These are phyloP conservation scores for Phialophora chinensis DNA, from an alignment of 2,329 filamentous ascomycete genomes.

Conservation along the genomic window DNA sequence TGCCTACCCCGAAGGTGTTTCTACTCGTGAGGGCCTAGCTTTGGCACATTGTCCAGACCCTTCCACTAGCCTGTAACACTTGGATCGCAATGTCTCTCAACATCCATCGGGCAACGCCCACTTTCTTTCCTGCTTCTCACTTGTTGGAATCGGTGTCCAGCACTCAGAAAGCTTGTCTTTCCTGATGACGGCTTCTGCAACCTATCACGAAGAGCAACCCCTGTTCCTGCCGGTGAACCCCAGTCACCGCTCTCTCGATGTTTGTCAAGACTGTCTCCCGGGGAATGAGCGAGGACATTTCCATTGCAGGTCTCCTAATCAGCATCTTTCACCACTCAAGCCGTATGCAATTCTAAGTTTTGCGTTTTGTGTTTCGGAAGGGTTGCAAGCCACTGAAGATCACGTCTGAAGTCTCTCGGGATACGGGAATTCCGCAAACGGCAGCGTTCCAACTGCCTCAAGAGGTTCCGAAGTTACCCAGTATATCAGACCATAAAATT, in stretches of 20 bases:
- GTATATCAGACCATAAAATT: neutral
- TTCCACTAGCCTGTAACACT: neutral
- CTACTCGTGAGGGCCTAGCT: neutral
- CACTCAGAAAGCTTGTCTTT: neutral
- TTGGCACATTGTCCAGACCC: neutral
- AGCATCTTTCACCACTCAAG: neutral
- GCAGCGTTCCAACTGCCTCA: neutral
- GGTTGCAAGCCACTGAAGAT: neutral
- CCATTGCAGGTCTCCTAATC: neutral
- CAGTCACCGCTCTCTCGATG: slow-evolving; percentile 4
- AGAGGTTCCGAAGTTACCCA: neutral
- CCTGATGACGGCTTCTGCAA: neutral
- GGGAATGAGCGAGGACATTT: slow-evolving; percentile 2
- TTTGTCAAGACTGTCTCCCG: neutral
- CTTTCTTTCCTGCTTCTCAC: neutral
- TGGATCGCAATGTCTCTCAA: neutral
- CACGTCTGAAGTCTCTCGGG: neutral
- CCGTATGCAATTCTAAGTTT: neutral
- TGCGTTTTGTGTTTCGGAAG: neutral
- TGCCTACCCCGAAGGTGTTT: neutral
- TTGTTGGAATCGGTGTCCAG: neutral
- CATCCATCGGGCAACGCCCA: neutral
- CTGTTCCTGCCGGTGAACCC: neutral
- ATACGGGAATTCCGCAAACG: neutral
- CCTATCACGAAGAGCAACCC: neutral